These are phyloP conservation scores for Magnaporthiopsis rhizophila DNA, from an alignment of 2,329 filamentous ascomycete genomes.

Conservation along the genomic window DNA sequence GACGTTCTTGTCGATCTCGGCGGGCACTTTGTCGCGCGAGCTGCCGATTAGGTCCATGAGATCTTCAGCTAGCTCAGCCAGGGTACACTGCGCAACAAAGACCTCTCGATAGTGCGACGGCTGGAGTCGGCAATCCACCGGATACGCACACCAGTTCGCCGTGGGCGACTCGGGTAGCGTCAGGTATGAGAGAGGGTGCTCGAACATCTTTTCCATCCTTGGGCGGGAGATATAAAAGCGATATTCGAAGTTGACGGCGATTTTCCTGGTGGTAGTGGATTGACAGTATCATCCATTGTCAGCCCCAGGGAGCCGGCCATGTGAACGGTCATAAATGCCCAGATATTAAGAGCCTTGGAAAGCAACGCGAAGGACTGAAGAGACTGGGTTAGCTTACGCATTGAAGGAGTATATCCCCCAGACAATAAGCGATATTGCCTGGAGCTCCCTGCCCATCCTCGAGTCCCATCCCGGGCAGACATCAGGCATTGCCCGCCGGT, in stretches of 20 bases:
- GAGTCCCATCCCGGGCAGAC: not conserved
- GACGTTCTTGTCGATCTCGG: not conserved
- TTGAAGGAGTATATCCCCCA: conserved; percentile 19
- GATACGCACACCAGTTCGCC: conserved; percentile 7
- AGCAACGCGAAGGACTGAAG: no score
- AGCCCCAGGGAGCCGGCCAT: not conserved
- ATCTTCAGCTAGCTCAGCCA: conserved; percentile 2
- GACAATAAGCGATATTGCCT: conserved; percentile 12
- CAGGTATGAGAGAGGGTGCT: not conserved
- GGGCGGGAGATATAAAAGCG: not conserved
- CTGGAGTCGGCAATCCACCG: not conserved
- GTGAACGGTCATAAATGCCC: not conserved
- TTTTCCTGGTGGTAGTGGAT: not conserved
- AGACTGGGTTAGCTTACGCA: conserved; percentile 11
- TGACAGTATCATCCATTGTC: not conserved
- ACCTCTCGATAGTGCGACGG: conserved; percentile 6
- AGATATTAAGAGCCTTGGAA: not conserved
- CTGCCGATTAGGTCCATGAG: not conserved
- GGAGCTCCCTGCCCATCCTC: conserved; percentile 1
- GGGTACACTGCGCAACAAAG: not conserved
- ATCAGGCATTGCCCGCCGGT: not conserved
- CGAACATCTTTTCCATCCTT: conserved; percentile 4
- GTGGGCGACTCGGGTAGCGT: not conserved
- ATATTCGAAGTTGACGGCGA: not conserved
- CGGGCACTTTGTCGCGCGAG: not conserved